phyloP scores from a whole-genome alignment of 176 grass and related monocot species.

The Oropetium thomaeum region DNA sequence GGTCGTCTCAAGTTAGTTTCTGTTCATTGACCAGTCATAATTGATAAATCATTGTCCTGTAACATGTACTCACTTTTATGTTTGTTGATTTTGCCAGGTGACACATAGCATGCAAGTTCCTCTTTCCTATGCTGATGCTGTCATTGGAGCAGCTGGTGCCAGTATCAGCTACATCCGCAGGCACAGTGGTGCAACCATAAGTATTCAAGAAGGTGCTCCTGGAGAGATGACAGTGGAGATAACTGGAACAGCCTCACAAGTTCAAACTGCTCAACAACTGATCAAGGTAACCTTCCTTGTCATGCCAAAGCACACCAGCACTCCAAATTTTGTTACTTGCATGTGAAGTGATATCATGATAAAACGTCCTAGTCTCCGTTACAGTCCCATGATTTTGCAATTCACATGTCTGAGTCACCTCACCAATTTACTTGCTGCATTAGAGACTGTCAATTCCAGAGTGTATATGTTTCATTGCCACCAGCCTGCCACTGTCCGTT shows the following conservation, averaged over 20 bases:
- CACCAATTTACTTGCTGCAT: background rate
- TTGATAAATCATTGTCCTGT: constrained; percentile 12
- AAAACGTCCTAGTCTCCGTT: background rate
- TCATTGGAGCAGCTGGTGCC: constrained; percentile 84
- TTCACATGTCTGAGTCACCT: background rate
- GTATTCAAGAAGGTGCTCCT: constrained; percentile 91
- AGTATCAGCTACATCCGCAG: constrained; percentile 93
- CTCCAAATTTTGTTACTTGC: background rate
- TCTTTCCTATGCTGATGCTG: constrained; percentile 93
- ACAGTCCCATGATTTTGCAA: background rate
- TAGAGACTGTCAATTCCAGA: background rate
- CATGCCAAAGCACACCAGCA: constrained; percentile 2
- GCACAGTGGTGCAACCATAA: constrained; percentile 92
- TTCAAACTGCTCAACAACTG: constrained; percentile 96
- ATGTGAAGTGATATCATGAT: constrained; percentile 4
- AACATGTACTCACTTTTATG: background rate
- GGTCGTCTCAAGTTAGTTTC: constrained; percentile 63
- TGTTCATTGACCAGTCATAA: constrained; percentile 1
- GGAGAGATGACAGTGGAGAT: constrained; percentile 99
- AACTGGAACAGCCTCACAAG: constrained; percentile 67
- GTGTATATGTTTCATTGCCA: background rate
- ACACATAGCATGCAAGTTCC: constrained; percentile 93
- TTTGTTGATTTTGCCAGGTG: constrained; percentile 41
- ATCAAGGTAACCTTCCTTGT: constrained; percentile 59
- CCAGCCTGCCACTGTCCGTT: background rate